Evolutionary conservation across 257 asterid species (phyloP).

Genomic region (Nicotiana tabacum): DNA sequence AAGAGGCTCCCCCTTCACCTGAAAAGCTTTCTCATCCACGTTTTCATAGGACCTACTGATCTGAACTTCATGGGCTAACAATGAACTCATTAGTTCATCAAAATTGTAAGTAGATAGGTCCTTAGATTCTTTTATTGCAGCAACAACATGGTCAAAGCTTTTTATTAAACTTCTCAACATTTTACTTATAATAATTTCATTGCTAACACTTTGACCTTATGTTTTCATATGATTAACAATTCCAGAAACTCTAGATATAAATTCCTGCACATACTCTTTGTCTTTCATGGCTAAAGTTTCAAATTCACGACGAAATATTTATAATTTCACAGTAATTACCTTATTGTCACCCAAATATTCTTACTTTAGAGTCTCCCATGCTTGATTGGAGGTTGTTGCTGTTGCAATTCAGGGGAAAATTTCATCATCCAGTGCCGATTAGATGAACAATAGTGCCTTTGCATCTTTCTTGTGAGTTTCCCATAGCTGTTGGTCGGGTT

Average conservation of each 20-base stretch:
- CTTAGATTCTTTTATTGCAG: conserved; percentile 12
- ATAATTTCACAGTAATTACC: not conserved
- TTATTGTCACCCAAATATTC: not conserved
- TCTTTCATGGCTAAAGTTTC: not conserved
- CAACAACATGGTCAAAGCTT: not conserved
- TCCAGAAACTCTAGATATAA: not conserved
- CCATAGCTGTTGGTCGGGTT: no score
- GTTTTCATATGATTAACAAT: not conserved
- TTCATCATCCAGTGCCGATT: no score
- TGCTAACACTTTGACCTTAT: not conserved
- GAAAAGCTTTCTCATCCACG: not conserved
- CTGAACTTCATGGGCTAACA: not conserved
- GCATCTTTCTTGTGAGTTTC: no score
- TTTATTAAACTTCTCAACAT: not conserved
- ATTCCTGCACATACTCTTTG: not conserved
- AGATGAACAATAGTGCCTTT: no score
- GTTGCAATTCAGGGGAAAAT: no score
- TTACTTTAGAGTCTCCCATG: not conserved
- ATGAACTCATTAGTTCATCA: conserved; percentile 8
- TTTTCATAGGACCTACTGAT: not conserved
- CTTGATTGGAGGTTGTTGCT: no score
- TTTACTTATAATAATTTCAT: not conserved
- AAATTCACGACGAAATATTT: not conserved
- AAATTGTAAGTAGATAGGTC: not conserved
- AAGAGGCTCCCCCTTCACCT: not conserved